Evolutionary conservation across 768 basidiomycete species (phyloP).

Genomic region (Amanita exitialis): DNA sequence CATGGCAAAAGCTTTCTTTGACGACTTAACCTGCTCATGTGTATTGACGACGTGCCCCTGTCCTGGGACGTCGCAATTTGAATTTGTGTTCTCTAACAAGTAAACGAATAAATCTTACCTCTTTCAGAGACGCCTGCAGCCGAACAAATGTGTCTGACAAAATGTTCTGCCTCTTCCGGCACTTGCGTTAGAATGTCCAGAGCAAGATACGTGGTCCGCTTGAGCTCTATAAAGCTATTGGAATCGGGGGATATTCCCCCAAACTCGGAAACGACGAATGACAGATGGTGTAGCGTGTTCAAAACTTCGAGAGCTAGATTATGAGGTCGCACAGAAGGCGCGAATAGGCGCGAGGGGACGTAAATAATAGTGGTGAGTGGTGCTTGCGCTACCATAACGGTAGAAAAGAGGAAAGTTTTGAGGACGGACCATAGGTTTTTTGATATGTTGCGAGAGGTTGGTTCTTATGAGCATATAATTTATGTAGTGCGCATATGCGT

Average conservation of each 20-base stretch:
- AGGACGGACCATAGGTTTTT: slow-evolving; percentile 56
- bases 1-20: slow-evolving; percentile 52
- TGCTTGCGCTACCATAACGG: slow-evolving; percentile 58
- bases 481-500: neutral
- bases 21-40: slow-evolving; percentile 11
- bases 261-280: slow-evolving; percentile 73
- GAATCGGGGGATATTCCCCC: slow-evolving; percentile 56
- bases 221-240: slow-evolving; percentile 60
- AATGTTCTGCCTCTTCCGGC: slow-evolving; percentile 16
- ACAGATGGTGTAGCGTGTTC: slow-evolving; percentile 51
- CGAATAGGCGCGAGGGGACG: slow-evolving; percentile 24
- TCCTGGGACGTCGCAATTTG: neutral
- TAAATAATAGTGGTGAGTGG: slow-evolving; percentile 47
- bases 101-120: slow-evolving; percentile 11
- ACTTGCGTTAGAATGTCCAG: slow-evolving; percentile 55
- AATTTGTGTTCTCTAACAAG: neutral
- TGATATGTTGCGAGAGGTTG: slow-evolving; percentile 31
- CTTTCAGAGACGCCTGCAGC: slow-evolving; percentile 16
- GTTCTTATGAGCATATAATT: slow-evolving; percentile 19
- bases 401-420: slow-evolving; percentile 70
- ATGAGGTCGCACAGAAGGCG: slow-evolving; percentile 15
- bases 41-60: neutral
- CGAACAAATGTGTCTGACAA: slow-evolving; percentile 14
- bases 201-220: slow-evolving; percentile 66
- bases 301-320: slow-evolving; percentile 46